Base-by-base conservation (phyloP, 2,329 filamentous ascomycete species). In the Botrytis squamosa region DNA sequence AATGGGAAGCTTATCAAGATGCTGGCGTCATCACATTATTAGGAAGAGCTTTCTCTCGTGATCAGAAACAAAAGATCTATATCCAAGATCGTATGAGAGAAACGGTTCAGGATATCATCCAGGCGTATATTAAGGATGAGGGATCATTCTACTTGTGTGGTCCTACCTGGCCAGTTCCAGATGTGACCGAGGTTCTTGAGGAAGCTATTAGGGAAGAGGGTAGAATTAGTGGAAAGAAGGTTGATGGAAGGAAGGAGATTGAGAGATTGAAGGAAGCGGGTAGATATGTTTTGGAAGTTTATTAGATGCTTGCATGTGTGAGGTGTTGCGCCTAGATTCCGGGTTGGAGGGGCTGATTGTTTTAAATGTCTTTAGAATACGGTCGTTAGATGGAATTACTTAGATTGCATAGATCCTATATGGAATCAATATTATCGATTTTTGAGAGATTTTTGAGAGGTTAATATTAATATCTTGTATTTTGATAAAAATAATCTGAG, bases 1-100 rank as follows among this genome's bases (percentile, higher is more conserved):
- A 99, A 84, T 99, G 96, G 96, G 96, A 99, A 84, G 96, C 96
- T 0, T 99, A 99, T 84, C 90, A 96, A 81, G 95, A 95, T 75
- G 94, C 96, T 0, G 96, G 96, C 70, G 93, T 99, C 79, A 95
- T 99, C 82, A 99, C 96, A 0, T 88, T 97, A 60, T 89, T 99
- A 69, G 96, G 96, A 70, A 90, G 93, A 70, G 96, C 96, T 62
- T 99, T 99, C 87, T 97, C 93, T 74, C 92, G 96, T 82, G 96
- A 99, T 82, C 96, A 99, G 88, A 92, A 93, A 25, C 88, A 98
- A 86, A 99, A 99, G 90, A 97, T 99, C 77, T 99, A 99, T 85
- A 99, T 99, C 81, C 96, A 99, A 86, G 96, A 99, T 83, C 90
- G 95, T 77, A 99, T 99, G 96, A 88, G 96, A 74, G 88, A 98